Base-by-base conservation (phyloP, 169 alveolate species). In the Neospora caninum region DNA sequence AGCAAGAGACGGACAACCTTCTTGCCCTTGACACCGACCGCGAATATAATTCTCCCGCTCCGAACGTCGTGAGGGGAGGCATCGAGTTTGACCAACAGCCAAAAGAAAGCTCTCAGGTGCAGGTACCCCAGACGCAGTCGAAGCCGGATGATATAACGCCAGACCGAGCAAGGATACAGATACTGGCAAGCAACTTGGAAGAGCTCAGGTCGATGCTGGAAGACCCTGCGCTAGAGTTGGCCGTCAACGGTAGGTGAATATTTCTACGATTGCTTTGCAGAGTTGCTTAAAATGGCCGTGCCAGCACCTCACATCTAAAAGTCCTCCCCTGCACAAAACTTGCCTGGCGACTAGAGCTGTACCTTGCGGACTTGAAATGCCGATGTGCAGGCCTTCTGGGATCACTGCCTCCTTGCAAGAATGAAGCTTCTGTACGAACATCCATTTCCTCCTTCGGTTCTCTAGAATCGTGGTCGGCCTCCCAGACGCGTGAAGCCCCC, bases 131-230 rank as follows among this genome's bases (percentile, higher is more conserved):
- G 78, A n/a, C 2, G 78, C 78, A 64, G 78, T n/a, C 0, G 78
- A 27, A 4, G 78, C 20, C 78, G 10, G 58, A 13, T 49, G 58
- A 49, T 22, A 6, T 64, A 25, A 29, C 34, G 31, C 29, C 78
- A 16, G 78, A 64, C 2, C 78, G 25, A 25, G 78, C 29, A 64
- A 20, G 78, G 2, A 0, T 27, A 7, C 36, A 20, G 78, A 64
- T 64, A n/a, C 78, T 64, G 9, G 34, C 7, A 20, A 64, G 25
- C 78, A 78, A 78, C 43, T 34, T 78, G 41, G 43, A 78, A 10
- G 87, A 78, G 45, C 87, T 78, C 0, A 78, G 87, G 87, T 31
- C 87, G 41, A 78, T 78, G 87, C 43, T 78, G 53, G 87, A 78
- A 78, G 87, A 78, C 45, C 87, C 87, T 78, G 87, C 27, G 6